These are phyloP conservation scores for Cucurbita ficifolia DNA, from an alignment of 306 rosid species.

Conservation along the genomic window DNA sequence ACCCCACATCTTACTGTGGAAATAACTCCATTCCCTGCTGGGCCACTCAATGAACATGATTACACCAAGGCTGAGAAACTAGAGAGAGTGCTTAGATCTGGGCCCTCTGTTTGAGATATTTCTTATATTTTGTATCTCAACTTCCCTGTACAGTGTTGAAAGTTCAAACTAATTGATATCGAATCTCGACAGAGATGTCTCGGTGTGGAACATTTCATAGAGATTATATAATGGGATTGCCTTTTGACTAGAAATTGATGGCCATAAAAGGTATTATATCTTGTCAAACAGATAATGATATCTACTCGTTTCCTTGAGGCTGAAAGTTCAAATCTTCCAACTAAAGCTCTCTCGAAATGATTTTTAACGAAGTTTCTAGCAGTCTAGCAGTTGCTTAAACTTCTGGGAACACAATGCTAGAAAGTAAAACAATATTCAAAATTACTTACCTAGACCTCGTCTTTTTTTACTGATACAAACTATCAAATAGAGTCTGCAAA, in stretches of 20 bases:
- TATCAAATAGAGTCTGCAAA: too few species aligned
- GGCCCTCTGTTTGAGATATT: conserved; percentile 53
- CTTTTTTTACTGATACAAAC: too few species aligned
- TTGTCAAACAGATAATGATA: too few species aligned
- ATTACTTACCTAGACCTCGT: too few species aligned
- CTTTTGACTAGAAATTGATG: too few species aligned
- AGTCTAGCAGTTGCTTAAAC: not conserved
- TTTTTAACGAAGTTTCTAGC: not conserved
- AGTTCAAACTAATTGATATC: not conserved
- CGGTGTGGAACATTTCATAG: not conserved
- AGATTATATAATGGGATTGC: too few species aligned
- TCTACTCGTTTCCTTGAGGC: too few species aligned
- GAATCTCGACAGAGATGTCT: not conserved
- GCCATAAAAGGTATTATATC: too few species aligned
- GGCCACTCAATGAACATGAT: conserved; percentile 62
- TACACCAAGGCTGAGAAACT: conserved; percentile 87
- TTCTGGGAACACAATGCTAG: not conserved
- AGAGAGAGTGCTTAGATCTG: conserved; percentile 77
- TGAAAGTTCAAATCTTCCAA: too few species aligned
- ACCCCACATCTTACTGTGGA: conserved; percentile 77
- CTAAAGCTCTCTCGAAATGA: too few species aligned
- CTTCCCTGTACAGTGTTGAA: not conserved
- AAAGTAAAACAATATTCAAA: not conserved
- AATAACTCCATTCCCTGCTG: conserved; percentile 80
- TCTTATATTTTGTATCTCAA: not conserved